These are phyloP conservation scores for Triticum turgidum DNA, from an alignment of 176 grass and related monocot species.

Conservation along the genomic window DNA sequence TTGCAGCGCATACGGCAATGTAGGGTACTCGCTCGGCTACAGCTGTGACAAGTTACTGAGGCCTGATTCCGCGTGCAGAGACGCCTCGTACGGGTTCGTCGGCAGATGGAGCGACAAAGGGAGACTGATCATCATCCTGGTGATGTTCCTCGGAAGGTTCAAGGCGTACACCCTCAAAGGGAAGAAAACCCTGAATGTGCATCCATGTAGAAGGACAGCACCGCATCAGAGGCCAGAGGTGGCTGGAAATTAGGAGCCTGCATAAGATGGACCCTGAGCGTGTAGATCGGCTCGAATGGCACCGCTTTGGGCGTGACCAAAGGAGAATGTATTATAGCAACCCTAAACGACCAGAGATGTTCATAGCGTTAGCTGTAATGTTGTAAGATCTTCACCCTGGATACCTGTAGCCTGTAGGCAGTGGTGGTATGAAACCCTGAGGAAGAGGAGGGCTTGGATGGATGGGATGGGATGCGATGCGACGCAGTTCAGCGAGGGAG, in stretches of 20 bases:
- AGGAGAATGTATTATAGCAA: no score
- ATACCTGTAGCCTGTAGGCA: no score
- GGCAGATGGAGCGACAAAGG: slow-evolving; percentile 60
- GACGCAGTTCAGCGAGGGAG: no score
- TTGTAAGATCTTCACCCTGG: no score
- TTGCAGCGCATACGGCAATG: slow-evolving; percentile 52
- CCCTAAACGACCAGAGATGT: no score
- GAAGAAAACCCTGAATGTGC: background rate
- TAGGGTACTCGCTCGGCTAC: slow-evolving; percentile 55
- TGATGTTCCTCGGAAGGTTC: slow-evolving; percentile 57
- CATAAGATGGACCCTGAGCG: background rate
- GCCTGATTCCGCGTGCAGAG: slow-evolving; percentile 21
- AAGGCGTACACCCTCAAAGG: slow-evolving; percentile 37
- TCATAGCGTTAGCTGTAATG: no score
- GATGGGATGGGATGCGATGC: no score
- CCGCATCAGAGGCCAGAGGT: background rate
- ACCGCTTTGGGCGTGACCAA: no score
- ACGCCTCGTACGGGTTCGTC: slow-evolving; percentile 34
- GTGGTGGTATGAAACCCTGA: no score
- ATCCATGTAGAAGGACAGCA: background rate
- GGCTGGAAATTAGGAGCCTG: background rate
- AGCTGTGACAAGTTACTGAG: slow-evolving; percentile 43
- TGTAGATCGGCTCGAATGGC: background rate
- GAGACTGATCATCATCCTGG: slow-evolving; percentile 46
- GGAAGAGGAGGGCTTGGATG: no score